Percentiles rank a stretch among this genome's conserved stretches.
Evolutionary conservation across 768 basidiomycete genomes (phyloP).

Genomic region (Rhodosporidiobolus odoratus): DNA sequence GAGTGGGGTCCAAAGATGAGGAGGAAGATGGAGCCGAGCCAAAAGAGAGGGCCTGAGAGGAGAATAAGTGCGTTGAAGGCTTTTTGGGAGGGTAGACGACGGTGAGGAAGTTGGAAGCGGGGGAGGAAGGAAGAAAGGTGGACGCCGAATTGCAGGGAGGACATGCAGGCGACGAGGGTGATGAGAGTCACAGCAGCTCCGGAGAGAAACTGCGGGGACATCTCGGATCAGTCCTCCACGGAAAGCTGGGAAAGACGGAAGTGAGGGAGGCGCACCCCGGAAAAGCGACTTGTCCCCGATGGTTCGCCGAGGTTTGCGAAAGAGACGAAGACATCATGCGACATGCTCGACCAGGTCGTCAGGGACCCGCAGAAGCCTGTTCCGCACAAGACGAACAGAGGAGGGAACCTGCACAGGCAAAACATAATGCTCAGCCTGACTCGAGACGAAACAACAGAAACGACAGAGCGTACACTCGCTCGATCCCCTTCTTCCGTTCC

Average conservation of each 20-base stretch:
- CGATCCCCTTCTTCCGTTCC: slow-evolving; percentile 65
- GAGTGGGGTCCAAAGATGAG: slow-evolving; percentile 61
- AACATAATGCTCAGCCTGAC: not conserved
- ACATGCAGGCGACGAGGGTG: slow-evolving; percentile 70
- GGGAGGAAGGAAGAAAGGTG: slow-evolving; percentile 55
- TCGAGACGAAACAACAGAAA: slow-evolving; percentile 2
- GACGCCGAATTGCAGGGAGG: slow-evolving; percentile 69
- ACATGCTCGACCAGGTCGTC: slow-evolving; percentile 96
- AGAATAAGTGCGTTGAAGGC: slow-evolving; percentile 28
- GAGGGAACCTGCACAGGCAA: slow-evolving; percentile 62
- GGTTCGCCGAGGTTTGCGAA: slow-evolving; percentile 66
- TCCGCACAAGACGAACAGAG: slow-evolving; percentile 77
- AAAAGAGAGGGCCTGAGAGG: slow-evolving; percentile 54
- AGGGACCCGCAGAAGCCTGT: slow-evolving; percentile 96
- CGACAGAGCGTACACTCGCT: slow-evolving; percentile 61
- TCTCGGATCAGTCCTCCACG: too few species aligned
- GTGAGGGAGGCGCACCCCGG: slow-evolving; percentile 57
- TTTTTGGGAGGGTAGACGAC: slow-evolving; percentile 37
- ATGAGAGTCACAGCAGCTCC: slow-evolving; percentile 73
- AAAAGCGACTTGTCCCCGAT: slow-evolving; percentile 58
- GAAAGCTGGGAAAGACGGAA: not conserved
- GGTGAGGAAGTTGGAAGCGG: slow-evolving; percentile 24
- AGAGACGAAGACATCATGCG: slow-evolving; percentile 75
- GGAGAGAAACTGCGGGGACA: slow-evolving; percentile 74
- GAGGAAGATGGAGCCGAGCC: slow-evolving; percentile 57